These are phyloP conservation scores for Pholiota adiposa DNA, from an alignment of 1,284 basidiomycete genomes.

Conservation along the genomic window DNA sequence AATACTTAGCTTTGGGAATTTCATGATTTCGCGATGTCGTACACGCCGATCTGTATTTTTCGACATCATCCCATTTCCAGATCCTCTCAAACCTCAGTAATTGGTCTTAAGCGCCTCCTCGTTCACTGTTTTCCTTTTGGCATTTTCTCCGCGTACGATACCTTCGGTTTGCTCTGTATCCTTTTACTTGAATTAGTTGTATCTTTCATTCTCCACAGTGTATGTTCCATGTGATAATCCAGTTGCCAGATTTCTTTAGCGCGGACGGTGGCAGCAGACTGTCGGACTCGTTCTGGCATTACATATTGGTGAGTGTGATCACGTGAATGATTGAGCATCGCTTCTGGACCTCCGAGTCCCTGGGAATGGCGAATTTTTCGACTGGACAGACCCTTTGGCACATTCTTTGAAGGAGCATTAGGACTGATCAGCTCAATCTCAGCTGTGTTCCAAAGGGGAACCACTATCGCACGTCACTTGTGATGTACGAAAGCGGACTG, in stretches of 20 bases:
- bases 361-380: too few relatives aligned
- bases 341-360: too few relatives aligned
- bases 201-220: constrained; percentile 4
- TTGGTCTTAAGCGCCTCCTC: not conserved
- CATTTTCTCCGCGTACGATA: constrained; percentile 13
- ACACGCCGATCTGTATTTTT: constrained; percentile 1
- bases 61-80: constrained; percentile 2
- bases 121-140: not conserved
- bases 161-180: constrained; percentile 16
- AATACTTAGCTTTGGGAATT: constrained; percentile 8
- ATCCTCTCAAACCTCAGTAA: not conserved
- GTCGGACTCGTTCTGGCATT: too few relatives aligned
- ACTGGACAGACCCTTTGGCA: too few relatives aligned
- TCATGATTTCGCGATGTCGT: not conserved
- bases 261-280: too few relatives aligned
- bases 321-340: too few relatives aligned
- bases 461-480: too few relatives aligned
- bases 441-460: too few relatives aligned
- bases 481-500: too few relatives aligned
- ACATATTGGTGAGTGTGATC: too few relatives aligned
- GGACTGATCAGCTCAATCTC: too few relatives aligned
- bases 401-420: too few relatives aligned
- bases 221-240: constrained; percentile 14
- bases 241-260: not conserved
- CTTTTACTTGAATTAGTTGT: constrained; percentile 13